Base-by-base conservation (phyloP, 1,284 basidiomycete species). In the Polyporus tsugae region DNA sequence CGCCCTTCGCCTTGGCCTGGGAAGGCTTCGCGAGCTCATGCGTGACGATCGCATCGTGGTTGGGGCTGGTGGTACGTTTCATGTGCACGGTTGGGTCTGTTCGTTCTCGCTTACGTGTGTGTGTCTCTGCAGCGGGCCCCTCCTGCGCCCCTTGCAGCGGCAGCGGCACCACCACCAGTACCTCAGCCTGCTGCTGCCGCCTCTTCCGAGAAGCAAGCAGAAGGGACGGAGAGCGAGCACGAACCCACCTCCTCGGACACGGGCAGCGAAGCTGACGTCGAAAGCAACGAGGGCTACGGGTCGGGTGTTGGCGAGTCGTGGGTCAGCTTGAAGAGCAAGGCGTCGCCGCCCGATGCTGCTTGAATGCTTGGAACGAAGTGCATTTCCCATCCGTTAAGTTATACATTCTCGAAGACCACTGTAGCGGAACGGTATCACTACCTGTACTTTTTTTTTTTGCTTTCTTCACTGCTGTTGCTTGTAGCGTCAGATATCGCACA, bases 41-140 rank as follows among this genome's bases (percentile, higher is more conserved):
- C 83, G 84, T 39, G 91, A 92, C 1, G 86, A 91, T 62, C 80
- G 90, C 53, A 86, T 92, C 74, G 85, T 87, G 19, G 80, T 94
- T 63, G 93, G 92, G 69, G 90, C 92, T 64, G 92, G 92, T 78
- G 91, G 91, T 93, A 74, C 75, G 85, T 79, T 19, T 11, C 53
- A 29, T 29, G 6, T 15, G 35, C 10, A 19, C 25, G 13, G 15
- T 58, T 41, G 29, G 39, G 7, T 39, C 71, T 17, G 69, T 53
- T 60, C 9, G 55, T 53, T 61, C 33, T 74, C 13, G 36, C 52
- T 53, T 33, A 53, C 22, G n/a, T 9, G 25, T 42, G 41, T 41
- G 39, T 11, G 11, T 33, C 2, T 33, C 11, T 53, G 22, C 69
- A 92, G 91, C 91, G 10, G 80, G 82, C 7, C 46, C 46, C 46